Base-by-base conservation (phyloP, 257 asterid genomes). In the Rubia yunnanensis region DNA sequence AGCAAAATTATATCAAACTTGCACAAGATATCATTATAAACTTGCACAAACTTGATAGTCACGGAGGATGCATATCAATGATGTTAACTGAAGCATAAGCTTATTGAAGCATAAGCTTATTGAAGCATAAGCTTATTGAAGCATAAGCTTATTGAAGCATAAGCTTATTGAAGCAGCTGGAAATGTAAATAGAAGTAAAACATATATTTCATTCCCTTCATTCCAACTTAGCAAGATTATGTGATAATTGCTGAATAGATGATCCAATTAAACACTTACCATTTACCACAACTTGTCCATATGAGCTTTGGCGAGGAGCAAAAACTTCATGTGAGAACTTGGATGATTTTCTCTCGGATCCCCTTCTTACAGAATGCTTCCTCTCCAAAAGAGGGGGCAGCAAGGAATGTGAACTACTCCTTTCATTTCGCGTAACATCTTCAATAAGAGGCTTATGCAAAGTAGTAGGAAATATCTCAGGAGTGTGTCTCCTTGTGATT, bases 261-360 rank as follows among this genome's bases (percentile, higher is more conserved):
- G n/a, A n/a, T n/a, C n/a, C n/a, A n/a, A n/a, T n/a, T n/a, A n/a
- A n/a, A n/a, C n/a, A n/a, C n/a, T n/a, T n/a, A n/a, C n/a, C n/a
- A n/a, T n/a, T n/a, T n/a, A n/a, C n/a, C 39, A 89, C 88, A 14
- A 95, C 94, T 73, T 89, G 99, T 58, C 87, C 80, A 32, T 63
- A 87, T 35, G 99, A 83, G 65, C 97, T 84, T 27, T 78, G 86
- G 39, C 84, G 83, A 48, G 88, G 32, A 73, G 60, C 35, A 13
- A 94, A 85, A 52, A 71, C 49, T 73, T 81, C 97, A 24, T 89
- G 97, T 4, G 88, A 72, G 73, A 74, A 76, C 23, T 75, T 53
- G 14, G 83, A 74, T n/a, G 79, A 39, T 81, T 84, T 89, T 60
- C n/a, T n/a, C n/a, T n/a, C n/a, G n/a, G n/a, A n/a, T n/a, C n/a